Evolutionary conservation across 176 grass and related monocot genomes (phyloP).

Genomic region (Elaeis guineensis): DNA sequence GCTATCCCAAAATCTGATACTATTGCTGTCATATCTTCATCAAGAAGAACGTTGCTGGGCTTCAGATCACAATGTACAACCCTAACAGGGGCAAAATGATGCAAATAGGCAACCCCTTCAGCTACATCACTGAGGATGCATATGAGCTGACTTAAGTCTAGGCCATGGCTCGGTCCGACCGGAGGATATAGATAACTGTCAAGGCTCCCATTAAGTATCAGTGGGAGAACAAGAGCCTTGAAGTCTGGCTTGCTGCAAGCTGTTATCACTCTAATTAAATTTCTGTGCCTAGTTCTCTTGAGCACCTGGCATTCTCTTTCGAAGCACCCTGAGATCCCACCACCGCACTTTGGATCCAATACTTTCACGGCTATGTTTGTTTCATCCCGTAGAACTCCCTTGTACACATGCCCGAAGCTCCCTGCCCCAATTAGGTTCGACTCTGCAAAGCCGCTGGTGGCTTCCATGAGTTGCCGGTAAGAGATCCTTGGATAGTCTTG

Average conservation of each 20-base stretch:
- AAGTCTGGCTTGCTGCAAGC: constrained; percentile 81
- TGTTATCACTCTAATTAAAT: constrained; percentile 83
- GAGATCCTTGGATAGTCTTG: constrained; percentile 74
- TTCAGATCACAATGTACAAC: constrained; percentile 91
- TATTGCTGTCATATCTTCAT: constrained; percentile 62
- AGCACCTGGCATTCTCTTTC: constrained; percentile 86
- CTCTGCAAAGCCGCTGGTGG: constrained; percentile 66
- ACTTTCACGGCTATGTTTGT: constrained; percentile 76
- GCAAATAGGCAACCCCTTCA: constrained; percentile 81
- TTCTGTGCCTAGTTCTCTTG: constrained; percentile 72
- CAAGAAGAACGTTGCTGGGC: constrained; percentile 80
- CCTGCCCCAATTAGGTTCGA: constrained; percentile 60
- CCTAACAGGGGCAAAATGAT: constrained; percentile 70
- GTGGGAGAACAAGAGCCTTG: constrained; percentile 78
- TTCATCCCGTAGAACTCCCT: constrained; percentile 59
- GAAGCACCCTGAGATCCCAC: constrained; percentile 56
- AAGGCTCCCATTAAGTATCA: constrained; percentile 84
- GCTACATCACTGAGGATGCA: constrained; percentile 65
- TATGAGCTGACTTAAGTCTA: constrained; percentile 47
- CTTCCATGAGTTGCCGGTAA: constrained; percentile 61
- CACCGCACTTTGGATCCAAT: constrained; percentile 55
- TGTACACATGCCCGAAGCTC: constrained; percentile 60
- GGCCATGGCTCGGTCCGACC: constrained; percentile 22
- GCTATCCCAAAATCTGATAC: constrained; percentile 88
- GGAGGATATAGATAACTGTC: constrained; percentile 57